phyloP scores from a whole-genome alignment of 2,329 filamentous ascomycete species.

The Chrysoporthe puriensis region DNA sequence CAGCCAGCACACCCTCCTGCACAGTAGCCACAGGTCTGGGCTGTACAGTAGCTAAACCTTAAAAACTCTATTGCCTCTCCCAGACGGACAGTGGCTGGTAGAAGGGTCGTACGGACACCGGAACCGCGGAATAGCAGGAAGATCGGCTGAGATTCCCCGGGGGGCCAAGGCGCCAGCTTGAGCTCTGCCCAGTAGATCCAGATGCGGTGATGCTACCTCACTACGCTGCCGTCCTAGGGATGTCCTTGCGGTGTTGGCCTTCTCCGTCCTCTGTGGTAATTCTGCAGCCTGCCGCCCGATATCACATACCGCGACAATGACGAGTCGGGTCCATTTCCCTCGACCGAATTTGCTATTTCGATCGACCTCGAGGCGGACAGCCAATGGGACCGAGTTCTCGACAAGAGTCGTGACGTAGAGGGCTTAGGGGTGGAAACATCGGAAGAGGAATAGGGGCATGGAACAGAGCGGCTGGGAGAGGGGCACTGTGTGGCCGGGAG shows the following conservation, averaged over 20 bases:
- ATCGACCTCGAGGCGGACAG: slow-evolving; percentile 12
- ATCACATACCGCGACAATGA: slow-evolving; percentile 12
- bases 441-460: slow-evolving; percentile 12
- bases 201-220: background rate
- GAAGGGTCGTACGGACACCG: slow-evolving; percentile 8
- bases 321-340: slow-evolving; percentile 1
- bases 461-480: slow-evolving; percentile 14
- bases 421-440: slow-evolving; percentile 20
- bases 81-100: background rate
- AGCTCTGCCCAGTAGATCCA: background rate
- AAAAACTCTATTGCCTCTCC: slow-evolving; percentile 14
- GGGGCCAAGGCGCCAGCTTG: no score
- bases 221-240: slow-evolving; percentile 10
- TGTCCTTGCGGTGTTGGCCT: slow-evolving; percentile 12
- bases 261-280: background rate
- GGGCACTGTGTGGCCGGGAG: slow-evolving; percentile 19
- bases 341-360: slow-evolving; percentile 16
- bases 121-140: background rate
- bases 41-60: slow-evolving; percentile 23
- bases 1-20: background rate
- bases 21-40: background rate
- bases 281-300: background rate
- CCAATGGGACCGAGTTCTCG: slow-evolving; percentile 22
- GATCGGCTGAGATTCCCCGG: background rate
- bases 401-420: slow-evolving; percentile 28